Evolutionary conservation across 768 basidiomycete genomes (phyloP).

Genomic region (Lentinula detonsa): DNA sequence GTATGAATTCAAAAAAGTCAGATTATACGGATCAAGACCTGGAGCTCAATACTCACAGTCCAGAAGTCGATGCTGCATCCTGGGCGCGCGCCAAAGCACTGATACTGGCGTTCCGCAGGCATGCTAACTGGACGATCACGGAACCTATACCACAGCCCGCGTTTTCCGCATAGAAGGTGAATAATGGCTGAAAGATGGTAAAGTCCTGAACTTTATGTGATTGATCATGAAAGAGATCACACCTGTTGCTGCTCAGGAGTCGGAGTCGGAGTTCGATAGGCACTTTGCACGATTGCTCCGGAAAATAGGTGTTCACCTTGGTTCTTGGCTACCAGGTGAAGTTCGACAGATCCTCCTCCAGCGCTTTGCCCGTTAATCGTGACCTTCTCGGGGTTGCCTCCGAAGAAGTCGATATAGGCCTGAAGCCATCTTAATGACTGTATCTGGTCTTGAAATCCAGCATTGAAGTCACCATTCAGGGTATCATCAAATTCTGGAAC

Average conservation of each 20-base stretch:
- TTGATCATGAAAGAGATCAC: constrained; percentile 3
- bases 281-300: constrained; percentile 57
- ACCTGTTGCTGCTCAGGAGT: constrained; percentile 49
- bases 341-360: constrained; percentile 47
- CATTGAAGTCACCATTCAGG: constrained; percentile 42
- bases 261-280: constrained; percentile 46
- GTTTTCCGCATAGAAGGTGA: constrained; percentile 40
- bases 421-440: constrained; percentile 34
- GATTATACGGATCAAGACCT: neutral
- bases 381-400: constrained; percentile 30
- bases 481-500: constrained; percentile 37
- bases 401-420: constrained; percentile 29
- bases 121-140: constrained; percentile 30
- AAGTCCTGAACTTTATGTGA: neutral
- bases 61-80: constrained; percentile 33
- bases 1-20: constrained; percentile 18
- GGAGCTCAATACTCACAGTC: constrained; percentile 29
- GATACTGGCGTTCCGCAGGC: constrained; percentile 43
- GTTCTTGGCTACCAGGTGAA: constrained; percentile 48
- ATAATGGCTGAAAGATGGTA: constrained; percentile 34
- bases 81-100: constrained; percentile 50
- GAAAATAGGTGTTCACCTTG: constrained; percentile 35
- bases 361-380: constrained; percentile 59
- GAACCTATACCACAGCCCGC: constrained; percentile 43
- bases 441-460: constrained; percentile 50